phyloP scores from a whole-genome alignment of 176 grass and related monocot species.

The Avena atlantica region DNA sequence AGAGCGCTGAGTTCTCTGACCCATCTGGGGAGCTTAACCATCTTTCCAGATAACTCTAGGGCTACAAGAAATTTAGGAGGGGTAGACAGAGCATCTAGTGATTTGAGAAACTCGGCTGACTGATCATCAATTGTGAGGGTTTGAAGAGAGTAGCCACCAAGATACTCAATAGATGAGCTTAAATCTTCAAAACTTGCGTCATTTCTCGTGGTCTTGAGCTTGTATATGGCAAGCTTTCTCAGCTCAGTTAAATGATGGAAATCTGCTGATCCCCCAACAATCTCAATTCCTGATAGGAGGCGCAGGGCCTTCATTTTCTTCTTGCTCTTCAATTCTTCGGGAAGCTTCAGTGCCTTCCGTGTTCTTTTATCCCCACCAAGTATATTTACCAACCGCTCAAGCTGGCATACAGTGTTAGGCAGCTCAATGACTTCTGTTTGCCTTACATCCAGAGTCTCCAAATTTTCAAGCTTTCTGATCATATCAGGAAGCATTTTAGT shows the following conservation, averaged over 20 bases:
- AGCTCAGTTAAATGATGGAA: not conserved
- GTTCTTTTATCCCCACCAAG: slow-evolving; percentile 1
- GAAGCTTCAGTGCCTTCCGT: not conserved
- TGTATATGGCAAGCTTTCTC: not conserved
- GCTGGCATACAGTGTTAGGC: not conserved
- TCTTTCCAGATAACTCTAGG: not conserved
- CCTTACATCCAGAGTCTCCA: not conserved
- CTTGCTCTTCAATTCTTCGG: not conserved
- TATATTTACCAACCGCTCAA: not conserved
- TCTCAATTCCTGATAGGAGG: not conserved
- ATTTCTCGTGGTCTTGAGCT: not conserved
- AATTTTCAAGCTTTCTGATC: not conserved
- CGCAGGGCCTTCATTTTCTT: not conserved
- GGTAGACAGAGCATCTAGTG: not conserved
- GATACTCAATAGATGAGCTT: not conserved
- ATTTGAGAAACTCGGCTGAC: not conserved
- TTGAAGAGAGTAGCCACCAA: not conserved
- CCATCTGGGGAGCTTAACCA: not conserved
- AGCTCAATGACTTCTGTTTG: not conserved
- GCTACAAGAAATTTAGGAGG: not conserved
- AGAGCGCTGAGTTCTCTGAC: not conserved
- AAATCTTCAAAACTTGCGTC: not conserved
- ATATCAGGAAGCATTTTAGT: not conserved
- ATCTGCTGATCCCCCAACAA: not conserved
- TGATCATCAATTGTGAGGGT: not conserved